These are phyloP conservation scores for Pachysolen tannophilus DNA, from an alignment of 805 yeast genomes.

Conservation along the genomic window DNA sequence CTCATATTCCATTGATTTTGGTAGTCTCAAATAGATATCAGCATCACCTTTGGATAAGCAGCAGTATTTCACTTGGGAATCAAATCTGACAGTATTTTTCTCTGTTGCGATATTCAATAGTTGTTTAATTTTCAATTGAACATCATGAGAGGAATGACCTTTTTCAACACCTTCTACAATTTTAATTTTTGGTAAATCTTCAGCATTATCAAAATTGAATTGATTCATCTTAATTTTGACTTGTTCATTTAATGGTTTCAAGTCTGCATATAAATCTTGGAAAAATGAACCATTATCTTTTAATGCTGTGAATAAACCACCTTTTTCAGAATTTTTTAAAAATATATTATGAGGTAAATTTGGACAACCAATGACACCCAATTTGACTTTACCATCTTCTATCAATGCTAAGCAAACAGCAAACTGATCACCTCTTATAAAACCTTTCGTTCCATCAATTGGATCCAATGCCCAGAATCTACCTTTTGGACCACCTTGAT, in stretches of 20 bases:
- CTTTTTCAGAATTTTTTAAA: constrained; percentile 35
- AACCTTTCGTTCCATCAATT: constrained; percentile 97
- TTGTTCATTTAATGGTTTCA: constrained; percentile 20
- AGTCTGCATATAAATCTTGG: constrained; percentile 33
- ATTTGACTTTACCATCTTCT: constrained; percentile 73
- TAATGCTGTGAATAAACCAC: constrained; percentile 73
- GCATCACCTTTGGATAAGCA: constrained; percentile 86
- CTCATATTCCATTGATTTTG: constrained; percentile 63
- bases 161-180: constrained; percentile 94
- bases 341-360: constrained; percentile 55
- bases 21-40: constrained; percentile 84
- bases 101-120: constrained; percentile 49
- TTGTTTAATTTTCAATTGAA: constrained; percentile 69
- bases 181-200: constrained; percentile 46
- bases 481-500: constrained; percentile 69
- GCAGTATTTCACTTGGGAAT: constrained; percentile 95
- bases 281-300: constrained; percentile 62
- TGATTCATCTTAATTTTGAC: constrained; percentile 44
- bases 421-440: constrained; percentile 90
- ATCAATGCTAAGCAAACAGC: constrained; percentile 92
- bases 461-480: constrained; percentile 98
- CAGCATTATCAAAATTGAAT: constrained; percentile 20
- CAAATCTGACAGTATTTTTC: constrained; percentile 66
- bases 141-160: constrained; percentile 87
- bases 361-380: constrained; percentile 97